These are phyloP conservation scores for Aspergillus bombycis DNA, from an alignment of 2,329 filamentous ascomycete species.

Conservation along the genomic window DNA sequence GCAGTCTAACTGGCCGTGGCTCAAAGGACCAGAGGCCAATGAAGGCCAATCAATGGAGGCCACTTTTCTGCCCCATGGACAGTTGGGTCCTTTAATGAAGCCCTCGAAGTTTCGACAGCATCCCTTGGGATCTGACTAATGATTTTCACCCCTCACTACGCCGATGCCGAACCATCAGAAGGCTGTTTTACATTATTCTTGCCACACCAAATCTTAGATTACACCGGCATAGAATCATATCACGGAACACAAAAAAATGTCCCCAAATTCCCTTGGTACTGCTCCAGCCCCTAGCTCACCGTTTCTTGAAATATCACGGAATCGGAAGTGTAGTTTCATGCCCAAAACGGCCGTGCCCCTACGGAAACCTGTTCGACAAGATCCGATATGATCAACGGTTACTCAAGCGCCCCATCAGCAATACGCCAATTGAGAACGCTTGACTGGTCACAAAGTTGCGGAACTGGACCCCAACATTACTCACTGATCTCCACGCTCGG, in stretches of 20 bases:
- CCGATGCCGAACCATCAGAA: constrained; percentile 1
- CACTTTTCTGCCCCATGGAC: constrained; percentile 14
- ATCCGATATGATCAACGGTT: neutral
- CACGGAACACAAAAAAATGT: neutral
- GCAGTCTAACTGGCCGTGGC: constrained; percentile 2
- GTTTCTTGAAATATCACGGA: neutral
- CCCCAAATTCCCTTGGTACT: neutral
- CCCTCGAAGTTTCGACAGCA: neutral
- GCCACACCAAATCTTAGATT: neutral
- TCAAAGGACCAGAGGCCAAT: constrained; percentile 1
- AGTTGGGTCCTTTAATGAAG: neutral
- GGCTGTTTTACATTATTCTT: neutral
- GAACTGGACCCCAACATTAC: constrained; percentile 9
- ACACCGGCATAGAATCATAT: neutral
- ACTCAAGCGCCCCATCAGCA: constrained; percentile 6
- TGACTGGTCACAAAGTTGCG: constrained; percentile 16
- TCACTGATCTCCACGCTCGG: constrained; percentile 10
- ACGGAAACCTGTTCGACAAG: neutral
- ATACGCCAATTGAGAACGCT: constrained; percentile 2
- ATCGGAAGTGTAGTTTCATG: neutral
- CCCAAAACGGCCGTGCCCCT: neutral
- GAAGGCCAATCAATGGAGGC: constrained; percentile 17
- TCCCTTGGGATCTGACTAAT: constrained; percentile 1
- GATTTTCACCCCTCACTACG: neutral
- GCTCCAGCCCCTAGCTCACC: neutral